Conservation (phyloP, 78 protist species). For the Acrasis kona region DNA sequence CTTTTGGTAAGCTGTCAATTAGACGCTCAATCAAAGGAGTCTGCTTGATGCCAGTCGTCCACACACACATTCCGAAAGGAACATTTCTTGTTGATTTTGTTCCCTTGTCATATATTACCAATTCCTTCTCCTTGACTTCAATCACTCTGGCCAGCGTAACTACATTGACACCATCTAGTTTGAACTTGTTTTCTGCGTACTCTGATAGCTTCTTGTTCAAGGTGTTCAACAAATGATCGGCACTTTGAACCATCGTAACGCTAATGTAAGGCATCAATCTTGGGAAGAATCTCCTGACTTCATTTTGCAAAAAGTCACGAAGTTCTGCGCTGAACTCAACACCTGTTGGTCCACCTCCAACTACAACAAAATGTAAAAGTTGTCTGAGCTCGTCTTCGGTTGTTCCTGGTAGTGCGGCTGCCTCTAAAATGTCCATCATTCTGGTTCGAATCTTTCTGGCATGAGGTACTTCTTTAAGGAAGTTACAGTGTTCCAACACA, state of each 20-base stretch:
- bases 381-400: constrained; percentile 21
- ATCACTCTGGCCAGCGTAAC: not conserved
- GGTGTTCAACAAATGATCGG: not conserved
- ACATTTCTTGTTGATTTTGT: not conserved
- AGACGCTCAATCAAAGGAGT: not conserved
- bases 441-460: constrained; percentile 29
- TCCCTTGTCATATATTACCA: not conserved
- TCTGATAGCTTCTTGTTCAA: not conserved
- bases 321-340: constrained; percentile 58
- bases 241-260: constrained; percentile 23
- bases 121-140: not conserved
- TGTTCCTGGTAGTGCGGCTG: constrained; percentile 41
- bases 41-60: not conserved
- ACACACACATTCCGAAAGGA: not conserved
- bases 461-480: constrained; percentile 22
- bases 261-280: not conserved
- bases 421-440: constrained; percentile 52
- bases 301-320: constrained; percentile 41
- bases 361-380: constrained; percentile 39
- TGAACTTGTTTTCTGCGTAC: not conserved
- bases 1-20: not conserved
- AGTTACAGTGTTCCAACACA: constrained; percentile 36
- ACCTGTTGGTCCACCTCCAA: constrained; percentile 84
- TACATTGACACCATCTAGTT: not conserved
- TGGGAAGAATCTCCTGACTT: not conserved